phyloP scores from a whole-genome alignment of 2,329 filamentous ascomycete genomes.

The Geosmithia flava region DNA sequence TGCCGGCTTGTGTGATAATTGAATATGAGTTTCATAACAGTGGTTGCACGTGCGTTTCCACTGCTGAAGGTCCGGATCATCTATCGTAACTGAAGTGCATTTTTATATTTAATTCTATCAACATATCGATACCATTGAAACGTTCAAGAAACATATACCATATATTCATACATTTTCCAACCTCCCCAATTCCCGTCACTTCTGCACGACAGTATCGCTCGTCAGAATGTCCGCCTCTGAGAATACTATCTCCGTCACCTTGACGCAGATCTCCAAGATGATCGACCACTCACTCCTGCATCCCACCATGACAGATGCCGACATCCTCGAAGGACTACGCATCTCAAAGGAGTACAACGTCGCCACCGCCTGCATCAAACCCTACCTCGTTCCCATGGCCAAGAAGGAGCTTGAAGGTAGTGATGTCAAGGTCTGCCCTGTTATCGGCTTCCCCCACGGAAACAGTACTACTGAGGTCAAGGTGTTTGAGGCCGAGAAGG shows the following conservation, averaged over 20 bases:
- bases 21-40: no score
- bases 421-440: constrained; percentile 39
- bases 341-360: constrained; percentile 34
- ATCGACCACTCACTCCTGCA: constrained; percentile 52
- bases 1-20: no score
- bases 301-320: constrained; percentile 46
- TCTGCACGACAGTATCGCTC: no score
- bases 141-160: no score
- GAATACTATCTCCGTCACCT: constrained; percentile 24
- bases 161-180: no score
- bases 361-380: constrained; percentile 46
- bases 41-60: no score
- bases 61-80: no score
- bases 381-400: constrained; percentile 38
- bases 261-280: constrained; percentile 34
- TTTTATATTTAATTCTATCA: no score
- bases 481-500: constrained; percentile 35
- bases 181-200: no score
- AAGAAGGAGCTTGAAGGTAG: constrained; percentile 30
- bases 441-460: constrained; percentile 50
- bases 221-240: not conserved
- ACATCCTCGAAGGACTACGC: constrained; percentile 34
- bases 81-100: no score
- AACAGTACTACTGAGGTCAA: constrained; percentile 42
- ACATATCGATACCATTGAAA: no score